These are phyloP conservation scores for Pythium dissimile DNA, from an alignment of 352 stramenopile genomes.

Conservation along the genomic window DNA sequence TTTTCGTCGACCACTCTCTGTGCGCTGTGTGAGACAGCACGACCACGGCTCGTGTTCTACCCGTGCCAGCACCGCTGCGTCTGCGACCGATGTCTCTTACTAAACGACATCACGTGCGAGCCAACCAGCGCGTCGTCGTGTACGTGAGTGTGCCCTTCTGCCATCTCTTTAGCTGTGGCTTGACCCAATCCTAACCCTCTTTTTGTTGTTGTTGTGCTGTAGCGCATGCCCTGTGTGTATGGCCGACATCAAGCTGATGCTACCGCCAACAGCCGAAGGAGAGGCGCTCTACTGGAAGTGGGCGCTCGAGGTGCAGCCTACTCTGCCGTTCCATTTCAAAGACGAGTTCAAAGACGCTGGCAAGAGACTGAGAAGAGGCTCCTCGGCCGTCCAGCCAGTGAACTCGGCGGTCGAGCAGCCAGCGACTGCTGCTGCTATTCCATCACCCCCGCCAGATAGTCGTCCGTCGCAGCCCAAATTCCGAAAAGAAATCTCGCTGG, in stretches of 20 bases:
- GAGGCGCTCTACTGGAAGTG: conserved; percentile 64
- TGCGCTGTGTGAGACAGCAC: conserved; percentile 36
- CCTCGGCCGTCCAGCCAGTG: not conserved
- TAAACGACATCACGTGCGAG: conserved; percentile 30
- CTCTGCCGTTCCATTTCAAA: conserved; percentile 40
- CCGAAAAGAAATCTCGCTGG: too few relatives aligned
- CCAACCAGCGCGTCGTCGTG: conserved; percentile 3
- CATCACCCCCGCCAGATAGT: too few relatives aligned
- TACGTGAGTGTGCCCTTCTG: conserved; percentile 11
- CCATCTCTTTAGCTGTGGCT: not conserved
- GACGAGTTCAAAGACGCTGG: conserved; percentile 42
- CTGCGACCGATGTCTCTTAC: conserved; percentile 47
- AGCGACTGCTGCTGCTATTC: not conserved
- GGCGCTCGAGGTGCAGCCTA: conserved; percentile 45
- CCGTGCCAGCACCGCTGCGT: conserved; percentile 67
- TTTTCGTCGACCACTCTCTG: conserved; percentile 39
- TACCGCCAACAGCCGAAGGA: conserved; percentile 47
- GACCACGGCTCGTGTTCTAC: conserved; percentile 47
- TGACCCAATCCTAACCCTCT: too few relatives aligned
- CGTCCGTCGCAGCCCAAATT: too few relatives aligned
- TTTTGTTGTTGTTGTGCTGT: not conserved
- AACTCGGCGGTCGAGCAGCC: not conserved
- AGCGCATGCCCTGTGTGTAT: conserved; percentile 67
- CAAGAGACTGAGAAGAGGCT: conserved; percentile 3
- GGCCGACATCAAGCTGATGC: conserved; percentile 54